Evolutionary conservation across 2,329 filamentous ascomycete species (phyloP).

Genomic region (Ceratocystis variospora): DNA sequence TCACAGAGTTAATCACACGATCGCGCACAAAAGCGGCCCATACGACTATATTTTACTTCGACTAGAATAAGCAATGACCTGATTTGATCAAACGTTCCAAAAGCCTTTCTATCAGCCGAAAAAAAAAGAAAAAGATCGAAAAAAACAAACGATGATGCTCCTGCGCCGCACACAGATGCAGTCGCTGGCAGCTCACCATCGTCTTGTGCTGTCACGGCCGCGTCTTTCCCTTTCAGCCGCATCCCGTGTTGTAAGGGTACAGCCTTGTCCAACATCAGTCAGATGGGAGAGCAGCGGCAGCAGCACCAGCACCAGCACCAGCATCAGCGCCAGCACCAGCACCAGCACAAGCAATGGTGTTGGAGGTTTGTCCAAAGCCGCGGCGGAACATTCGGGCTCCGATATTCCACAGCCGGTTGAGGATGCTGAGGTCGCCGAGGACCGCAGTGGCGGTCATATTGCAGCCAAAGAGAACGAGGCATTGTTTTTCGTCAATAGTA

Average conservation of each 20-base stretch:
- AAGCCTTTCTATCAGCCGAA: neutral
- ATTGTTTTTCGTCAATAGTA: constrained; percentile 82
- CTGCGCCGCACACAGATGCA: constrained; percentile 14
- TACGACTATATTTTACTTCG: neutral
- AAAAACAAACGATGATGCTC: constrained; percentile 12
- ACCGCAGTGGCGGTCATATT: constrained; percentile 69
- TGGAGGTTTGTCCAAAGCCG: neutral
- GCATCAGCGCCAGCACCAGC: neutral
- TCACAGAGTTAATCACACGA: neutral
- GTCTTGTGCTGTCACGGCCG: constrained; percentile 10
- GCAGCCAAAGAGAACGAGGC: constrained; percentile 60
- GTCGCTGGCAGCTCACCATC: constrained; percentile 1
- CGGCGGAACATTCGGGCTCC: constrained; percentile 12
- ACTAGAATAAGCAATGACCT: neutral
- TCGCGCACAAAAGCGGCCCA: neutral
- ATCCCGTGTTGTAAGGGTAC: neutral
- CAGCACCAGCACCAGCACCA: neutral
- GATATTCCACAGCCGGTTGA: constrained; percentile 16
- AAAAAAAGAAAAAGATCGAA: too few species aligned
- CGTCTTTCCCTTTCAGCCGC: neutral
- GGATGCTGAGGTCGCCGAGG: constrained; percentile 30
- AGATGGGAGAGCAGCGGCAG: constrained; percentile 21
- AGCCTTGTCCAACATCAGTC: neutral
- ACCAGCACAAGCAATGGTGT: neutral
- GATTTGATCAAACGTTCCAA: neutral